These are phyloP conservation scores for Phytophthora pini DNA, from an alignment of 352 stramenopile genomes.

Conservation along the genomic window DNA sequence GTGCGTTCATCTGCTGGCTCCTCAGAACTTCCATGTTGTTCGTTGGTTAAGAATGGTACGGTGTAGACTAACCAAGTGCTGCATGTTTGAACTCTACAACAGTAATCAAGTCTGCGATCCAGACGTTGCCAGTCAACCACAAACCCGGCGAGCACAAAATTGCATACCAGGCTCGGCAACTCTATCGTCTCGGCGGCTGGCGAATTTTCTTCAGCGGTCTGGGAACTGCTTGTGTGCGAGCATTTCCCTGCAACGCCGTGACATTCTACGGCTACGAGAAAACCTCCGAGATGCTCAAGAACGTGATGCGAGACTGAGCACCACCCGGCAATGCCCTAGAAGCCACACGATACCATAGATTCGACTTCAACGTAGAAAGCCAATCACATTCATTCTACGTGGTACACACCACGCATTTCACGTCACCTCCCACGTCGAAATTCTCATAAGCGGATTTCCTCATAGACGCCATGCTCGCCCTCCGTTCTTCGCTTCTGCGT, in stretches of 20 bases:
- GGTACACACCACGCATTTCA: conserved; percentile 17
- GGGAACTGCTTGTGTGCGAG: conserved; percentile 76
- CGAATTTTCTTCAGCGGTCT: conserved; percentile 83
- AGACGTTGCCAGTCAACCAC: conserved; percentile 72
- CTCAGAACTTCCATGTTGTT: conserved; percentile 10
- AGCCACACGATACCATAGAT: conserved; percentile 18
- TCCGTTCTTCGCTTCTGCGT: conserved; percentile 19
- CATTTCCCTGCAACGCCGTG: conserved; percentile 87
- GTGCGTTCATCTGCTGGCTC: conserved; percentile 37
- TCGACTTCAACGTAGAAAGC: conserved; percentile 23
- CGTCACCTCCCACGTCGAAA: conserved; percentile 28
- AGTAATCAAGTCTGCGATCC: conserved; percentile 90
- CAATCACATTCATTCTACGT: conserved; percentile 24
- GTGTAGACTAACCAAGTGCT: conserved; percentile 15
- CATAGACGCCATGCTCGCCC: conserved; percentile 16
- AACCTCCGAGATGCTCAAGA: conserved; percentile 73
- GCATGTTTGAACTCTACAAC: not conserved
- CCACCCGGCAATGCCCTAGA: conserved; percentile 1
- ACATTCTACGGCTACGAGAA: conserved; percentile 90
- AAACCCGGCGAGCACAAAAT: conserved; percentile 70
- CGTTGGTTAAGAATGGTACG: conserved; percentile 8
- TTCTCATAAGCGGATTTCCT: conserved; percentile 10
- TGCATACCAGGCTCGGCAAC: conserved; percentile 65
- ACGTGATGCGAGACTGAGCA: conserved; percentile 36
- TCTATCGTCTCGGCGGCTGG: conserved; percentile 72